Evolutionary conservation across 2,329 filamentous ascomycete genomes (phyloP), one percentile per base, ranked within the genome.

Genomic region (Aspergillus calidoustus): DNA sequence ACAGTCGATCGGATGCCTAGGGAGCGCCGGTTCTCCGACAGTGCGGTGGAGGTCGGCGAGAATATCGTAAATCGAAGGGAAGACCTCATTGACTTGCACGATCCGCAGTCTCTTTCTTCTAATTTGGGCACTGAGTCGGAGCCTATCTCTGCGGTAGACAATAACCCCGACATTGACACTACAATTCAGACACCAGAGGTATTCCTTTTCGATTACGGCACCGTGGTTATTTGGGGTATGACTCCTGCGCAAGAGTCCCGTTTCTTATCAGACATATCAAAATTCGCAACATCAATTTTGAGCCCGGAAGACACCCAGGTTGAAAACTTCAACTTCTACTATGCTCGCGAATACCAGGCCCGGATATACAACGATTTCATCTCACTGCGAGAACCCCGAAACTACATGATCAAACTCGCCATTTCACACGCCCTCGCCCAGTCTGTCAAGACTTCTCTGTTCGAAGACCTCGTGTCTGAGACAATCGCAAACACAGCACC

Each of bases 311-410:
- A 97, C 69, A 89, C 97, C 31, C 94, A 99, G 80, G 92, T 93
- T 51, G 95, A 99, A 77, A 92, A 94, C 72, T 99, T 99, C 84
- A 99, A 99, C 77, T 99, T 98, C 77, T 99, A 99, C 82, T 98
- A 99, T 81, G 98, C 95, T 3, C 87, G 91, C 71, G 94, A 98
- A 75, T 99, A 99, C 76, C 96, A 99, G 79, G 92, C 95, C 23
- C 90, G 95, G 55, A 99, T 99, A 77, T 99, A 99, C 85, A 99
- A 99, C 78, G 95, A 99, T 79, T 99, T 99, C 72, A 99, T 99
- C 77, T 95, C 92, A 2, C 80, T 99, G 63, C 86, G 93, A 53
- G 94, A 98, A 71, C 97, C 96, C 79, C 89, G 89, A 72, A 97
- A 96, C 77, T 96, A 98, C 81, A 98, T 98, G 95, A 96, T 91